A percentile compares a stretch with the other conserved stretches of the same genome.
These are phyloP conservation scores for Saccharomyces hybrid DNA, from an alignment of 1,139 yeast species.

Conservation along the genomic window DNA sequence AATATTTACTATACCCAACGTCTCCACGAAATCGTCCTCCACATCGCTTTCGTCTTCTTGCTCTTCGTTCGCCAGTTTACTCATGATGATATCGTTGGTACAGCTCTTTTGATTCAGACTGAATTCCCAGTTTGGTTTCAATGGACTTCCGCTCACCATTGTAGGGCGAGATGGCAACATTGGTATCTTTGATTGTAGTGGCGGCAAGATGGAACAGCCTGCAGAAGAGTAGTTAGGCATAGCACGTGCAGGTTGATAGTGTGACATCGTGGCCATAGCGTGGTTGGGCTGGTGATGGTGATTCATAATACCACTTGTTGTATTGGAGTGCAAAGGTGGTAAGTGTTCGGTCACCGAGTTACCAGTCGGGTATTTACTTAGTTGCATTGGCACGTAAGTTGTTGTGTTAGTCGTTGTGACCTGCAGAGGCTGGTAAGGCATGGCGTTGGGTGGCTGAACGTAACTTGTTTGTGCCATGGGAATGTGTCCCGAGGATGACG, in stretches of 20 bases:
- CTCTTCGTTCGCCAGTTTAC: constrained; percentile 5
- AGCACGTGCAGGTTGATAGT: neutral
- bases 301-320: constrained; percentile 3
- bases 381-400: neutral
- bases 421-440: neutral
- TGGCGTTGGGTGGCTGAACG: neutral
- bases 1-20: constrained; percentile 18
- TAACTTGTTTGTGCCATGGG: neutral
- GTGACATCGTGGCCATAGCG: neutral
- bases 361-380: neutral
- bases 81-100: constrained; percentile 9
- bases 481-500: neutral
- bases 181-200: constrained; percentile 7
- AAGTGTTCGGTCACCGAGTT: neutral
- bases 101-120: constrained; percentile 24
- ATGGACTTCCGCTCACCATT: neutral
- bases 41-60: constrained; percentile 8
- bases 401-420: neutral
- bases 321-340: neutral
- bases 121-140: constrained; percentile 6
- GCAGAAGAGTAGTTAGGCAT: constrained; percentile 2
- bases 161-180: constrained; percentile 1
- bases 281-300: constrained; percentile 1
- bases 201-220: constrained; percentile 7
- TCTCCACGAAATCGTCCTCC: constrained; percentile 9